A percentile compares a stretch with the other conserved stretches of the same genome.
phyloP scores from a whole-genome alignment of 148 eudicot genomes.

The Rhododendron mucronatum region DNA sequence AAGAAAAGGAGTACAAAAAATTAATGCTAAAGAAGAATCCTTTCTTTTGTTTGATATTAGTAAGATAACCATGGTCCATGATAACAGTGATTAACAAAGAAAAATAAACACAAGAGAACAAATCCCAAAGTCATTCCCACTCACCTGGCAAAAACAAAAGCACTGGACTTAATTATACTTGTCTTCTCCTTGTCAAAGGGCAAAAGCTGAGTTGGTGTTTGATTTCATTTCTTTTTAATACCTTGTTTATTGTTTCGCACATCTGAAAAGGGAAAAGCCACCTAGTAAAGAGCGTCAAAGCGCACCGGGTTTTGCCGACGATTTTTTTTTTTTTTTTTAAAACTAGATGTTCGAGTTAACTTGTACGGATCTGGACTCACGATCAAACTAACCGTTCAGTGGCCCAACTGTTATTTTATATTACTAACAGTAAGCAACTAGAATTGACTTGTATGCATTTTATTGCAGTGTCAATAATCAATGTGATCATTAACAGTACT shows the following conservation, averaged over 20 bases:
- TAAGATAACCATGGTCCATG: no score
- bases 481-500: no score
- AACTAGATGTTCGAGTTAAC: no score
- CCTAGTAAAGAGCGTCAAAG: not conserved
- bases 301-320: not conserved
- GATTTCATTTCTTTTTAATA: not conserved
- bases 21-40: not conserved
- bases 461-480: no score
- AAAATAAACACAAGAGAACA: not conserved
- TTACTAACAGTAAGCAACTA: no score
- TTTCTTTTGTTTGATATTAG: not conserved
- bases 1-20: not conserved
- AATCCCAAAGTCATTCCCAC: not conserved
- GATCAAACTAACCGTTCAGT: not conserved
- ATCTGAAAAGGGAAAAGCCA: not conserved
- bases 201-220: not conserved
- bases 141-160: not conserved
- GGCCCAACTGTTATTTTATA: not conserved
- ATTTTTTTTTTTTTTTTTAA: no score
- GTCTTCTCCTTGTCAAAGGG: not conserved
- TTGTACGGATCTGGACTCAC: no score
- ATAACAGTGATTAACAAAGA: no score
- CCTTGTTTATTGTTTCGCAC: not conserved
- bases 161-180: not conserved
- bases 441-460: no score